Percentiles rank a stretch among this genome's conserved stretches.
Conservation (phyloP, 2,329 filamentous ascomycete species). For the Aspergillus japonicus region DNA sequence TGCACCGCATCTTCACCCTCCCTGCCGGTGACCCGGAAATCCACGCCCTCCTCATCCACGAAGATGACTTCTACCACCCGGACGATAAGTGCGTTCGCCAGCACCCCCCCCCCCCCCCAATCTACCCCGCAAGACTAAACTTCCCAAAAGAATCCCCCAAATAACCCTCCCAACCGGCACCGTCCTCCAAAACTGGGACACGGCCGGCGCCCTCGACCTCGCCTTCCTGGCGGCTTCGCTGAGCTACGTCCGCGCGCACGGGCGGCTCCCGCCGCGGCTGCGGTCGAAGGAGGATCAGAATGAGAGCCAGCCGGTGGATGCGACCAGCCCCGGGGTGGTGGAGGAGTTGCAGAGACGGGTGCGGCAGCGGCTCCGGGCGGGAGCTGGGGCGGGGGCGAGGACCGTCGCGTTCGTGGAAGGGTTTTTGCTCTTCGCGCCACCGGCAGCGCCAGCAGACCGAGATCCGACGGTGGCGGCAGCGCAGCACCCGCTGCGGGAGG, state of each 20-base stretch:
- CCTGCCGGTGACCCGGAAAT: no score
- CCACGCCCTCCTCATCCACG: constrained; percentile 72
- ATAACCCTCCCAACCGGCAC: constrained; percentile 49
- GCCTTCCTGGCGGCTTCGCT: constrained; percentile 66
- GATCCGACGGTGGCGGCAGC: constrained; percentile 5
- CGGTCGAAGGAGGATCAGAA: constrained; percentile 61
- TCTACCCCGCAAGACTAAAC: no score
- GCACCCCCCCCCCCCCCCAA: background rate
- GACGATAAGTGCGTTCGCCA: constrained; percentile 63
- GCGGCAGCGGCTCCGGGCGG: background rate
- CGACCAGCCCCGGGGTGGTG: constrained; percentile 30
- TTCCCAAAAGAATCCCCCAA: constrained; percentile 40
- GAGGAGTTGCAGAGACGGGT: background rate
- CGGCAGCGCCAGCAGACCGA: constrained; percentile 1
- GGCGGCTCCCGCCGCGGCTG: constrained; percentile 51
- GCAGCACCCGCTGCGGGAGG: constrained; percentile 27
- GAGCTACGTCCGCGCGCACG: constrained; percentile 66
- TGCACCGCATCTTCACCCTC: constrained; percentile 71
- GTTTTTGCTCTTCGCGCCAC: constrained; percentile 73
- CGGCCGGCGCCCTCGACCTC: constrained; percentile 73
- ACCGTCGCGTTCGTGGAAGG: constrained; percentile 78
- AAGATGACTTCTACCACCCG: constrained; percentile 92
- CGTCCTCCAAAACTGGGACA: constrained; percentile 86
- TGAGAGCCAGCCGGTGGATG: constrained; percentile 43
- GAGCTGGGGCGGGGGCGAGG: constrained; percentile 2